Conservation (phyloP, 345 rosid species). For the Streptanthus diversifolius region DNA sequence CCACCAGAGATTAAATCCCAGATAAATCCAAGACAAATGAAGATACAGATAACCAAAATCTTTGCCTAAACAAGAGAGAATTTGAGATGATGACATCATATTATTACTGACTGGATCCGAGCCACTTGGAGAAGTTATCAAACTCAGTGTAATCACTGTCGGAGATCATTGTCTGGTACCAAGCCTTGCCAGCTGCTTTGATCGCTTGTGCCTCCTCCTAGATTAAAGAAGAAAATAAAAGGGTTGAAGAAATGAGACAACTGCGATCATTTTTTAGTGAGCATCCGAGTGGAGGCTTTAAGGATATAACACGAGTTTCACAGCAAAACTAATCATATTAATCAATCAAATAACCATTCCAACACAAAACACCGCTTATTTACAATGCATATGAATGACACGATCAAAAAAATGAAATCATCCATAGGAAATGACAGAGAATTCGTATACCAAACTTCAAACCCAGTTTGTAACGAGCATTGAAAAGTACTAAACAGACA, state of each 20-base stretch:
- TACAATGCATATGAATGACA: neutral
- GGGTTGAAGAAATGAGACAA: neutral
- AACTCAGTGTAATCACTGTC: constrained; percentile 91
- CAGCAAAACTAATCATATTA: neutral
- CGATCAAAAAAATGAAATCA: neutral
- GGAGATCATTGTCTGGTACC: constrained; percentile 90
- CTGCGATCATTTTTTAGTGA: too few species aligned
- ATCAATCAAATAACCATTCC: neutral
- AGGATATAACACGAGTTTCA: neutral
- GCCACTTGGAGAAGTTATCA: constrained; percentile 85
- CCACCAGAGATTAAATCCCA: neutral
- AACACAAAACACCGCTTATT: neutral
- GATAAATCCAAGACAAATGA: constrained; percentile 12
- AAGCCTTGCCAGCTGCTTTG: constrained; percentile 86
- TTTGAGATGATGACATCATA: neutral
- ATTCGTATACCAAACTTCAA: neutral
- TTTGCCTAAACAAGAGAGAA: constrained; percentile 24
- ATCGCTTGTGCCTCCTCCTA: constrained; percentile 82
- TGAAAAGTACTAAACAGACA: neutral
- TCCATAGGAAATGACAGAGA: neutral
- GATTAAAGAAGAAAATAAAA: neutral
- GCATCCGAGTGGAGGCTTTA: too few species aligned
- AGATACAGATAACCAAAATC: constrained; percentile 12
- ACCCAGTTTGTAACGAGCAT: neutral
- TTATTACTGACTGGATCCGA: constrained; percentile 63